These are phyloP conservation scores for Candolleomyces efflorescens DNA, from an alignment of 768 basidiomycete genomes.

Conservation along the genomic window DNA sequence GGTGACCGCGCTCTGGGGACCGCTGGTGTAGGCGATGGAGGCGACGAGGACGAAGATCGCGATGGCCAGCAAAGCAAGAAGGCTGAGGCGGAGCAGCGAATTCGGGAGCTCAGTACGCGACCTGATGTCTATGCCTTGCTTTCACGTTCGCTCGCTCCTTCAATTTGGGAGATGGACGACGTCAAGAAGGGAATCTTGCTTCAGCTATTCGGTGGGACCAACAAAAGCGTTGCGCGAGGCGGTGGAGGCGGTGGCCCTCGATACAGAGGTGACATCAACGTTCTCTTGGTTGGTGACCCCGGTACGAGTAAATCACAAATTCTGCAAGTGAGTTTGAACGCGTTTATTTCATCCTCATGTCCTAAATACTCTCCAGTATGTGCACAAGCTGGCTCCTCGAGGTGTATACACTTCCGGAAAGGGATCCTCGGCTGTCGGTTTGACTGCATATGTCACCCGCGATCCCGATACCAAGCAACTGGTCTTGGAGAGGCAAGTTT, in stretches of 20 bases:
- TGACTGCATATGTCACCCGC: conserved; percentile 97
- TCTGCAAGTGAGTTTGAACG: conserved; percentile 55
- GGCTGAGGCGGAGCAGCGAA: conserved; percentile 76
- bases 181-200: conserved; percentile 97
- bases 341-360: neutral
- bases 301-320: conserved; percentile 98
- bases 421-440: conserved; percentile 96
- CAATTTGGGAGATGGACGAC: conserved; percentile 98
- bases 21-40: conserved; percentile 65
- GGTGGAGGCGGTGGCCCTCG: conserved; percentile 95
- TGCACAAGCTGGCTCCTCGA: conserved; percentile 96
- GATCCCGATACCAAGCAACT: conserved; percentile 98
- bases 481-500: conserved; percentile 83
- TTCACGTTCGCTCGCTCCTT: conserved; percentile 83
- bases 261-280: conserved; percentile 97
- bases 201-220: conserved; percentile 96
- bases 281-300: conserved; percentile 94
- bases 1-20: conserved; percentile 67
- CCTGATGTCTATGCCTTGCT: conserved; percentile 87
- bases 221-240: conserved; percentile 89
- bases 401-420: conserved; percentile 98
- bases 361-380: conserved; percentile 57
- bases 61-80: conserved; percentile 34
- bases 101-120: conserved; percentile 65
- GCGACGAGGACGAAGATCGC: conserved; percentile 32